Evolutionary conservation across 495 filamentous ascomycete species (phyloP), one percentile per base, ranked within the genome.

Genomic region (Chaetomium cochliodes): DNA sequence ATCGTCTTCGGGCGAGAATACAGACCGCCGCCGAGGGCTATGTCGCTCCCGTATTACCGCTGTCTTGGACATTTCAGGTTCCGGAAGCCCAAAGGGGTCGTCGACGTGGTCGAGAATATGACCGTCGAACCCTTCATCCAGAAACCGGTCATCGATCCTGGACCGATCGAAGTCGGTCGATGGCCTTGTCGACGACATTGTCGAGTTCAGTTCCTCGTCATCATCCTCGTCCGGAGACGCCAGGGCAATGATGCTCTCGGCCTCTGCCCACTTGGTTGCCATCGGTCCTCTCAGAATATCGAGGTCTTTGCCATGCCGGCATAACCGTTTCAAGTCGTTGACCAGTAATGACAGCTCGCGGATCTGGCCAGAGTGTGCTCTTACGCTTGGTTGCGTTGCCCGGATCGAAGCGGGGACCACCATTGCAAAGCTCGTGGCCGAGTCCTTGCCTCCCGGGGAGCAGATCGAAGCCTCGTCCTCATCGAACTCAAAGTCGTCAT

Each of bases 331-430:
- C 62, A 83, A 63, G 68, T 82, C 80, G 53, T 83, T 83, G 53
- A 96, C 92, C 13, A 96, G 77, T 23, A 93, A 73, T 12, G 90
- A 93, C 56, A 96, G 77, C 74, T 96, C 92, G 49, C 91, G 86
- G 20, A 96, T 91, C 64, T 93, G 90, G 25, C 91, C 92, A 42
- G 91, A 91, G 72, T 96, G 90, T 18, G 91, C 91, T 68, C 88
- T 89, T 26, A 96, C 87, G 65, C 86, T 93, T 16, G 90, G 90
- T 78, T 96, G 92, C 13, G 88, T 86, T 55, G 92, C 92, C 67
- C 92, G 83, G 64, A 96, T 96, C 28, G 91, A 89, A 52, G 85
- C 82, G 3, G 92, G 92, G 53, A 96, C 90, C 42, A 89, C 77
- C 85, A 96, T 91, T 3, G 82, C 82, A 63, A 82, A 81, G 20